Percentiles rank a stretch among this genome's conserved stretches.
phyloP scores from a whole-genome alignment of 2,329 filamentous ascomycete species.

The Pezizomycotina sp. region DNA sequence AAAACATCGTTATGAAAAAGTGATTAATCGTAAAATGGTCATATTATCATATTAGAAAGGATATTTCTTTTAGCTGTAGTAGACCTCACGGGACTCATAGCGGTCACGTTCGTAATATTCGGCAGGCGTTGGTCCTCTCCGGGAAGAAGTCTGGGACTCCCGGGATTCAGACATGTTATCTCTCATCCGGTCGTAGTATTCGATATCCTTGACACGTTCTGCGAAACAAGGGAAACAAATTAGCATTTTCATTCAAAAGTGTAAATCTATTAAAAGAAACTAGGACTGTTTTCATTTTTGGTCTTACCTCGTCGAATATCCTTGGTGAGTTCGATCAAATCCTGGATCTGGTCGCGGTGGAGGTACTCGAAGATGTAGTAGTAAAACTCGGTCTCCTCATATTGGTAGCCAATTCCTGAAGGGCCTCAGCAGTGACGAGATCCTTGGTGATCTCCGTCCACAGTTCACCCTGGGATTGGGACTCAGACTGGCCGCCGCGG shows the following conservation, averaged over 20 bases:
- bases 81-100: no score
- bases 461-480: conserved; percentile 37
- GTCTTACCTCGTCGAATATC: conserved; percentile 49
- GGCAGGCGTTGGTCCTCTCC: conserved; percentile 10
- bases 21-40: no score
- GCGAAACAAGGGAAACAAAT: conserved; percentile 3
- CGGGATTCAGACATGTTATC: conserved; percentile 16
- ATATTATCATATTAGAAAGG: no score
- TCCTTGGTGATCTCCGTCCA: conserved; percentile 98
- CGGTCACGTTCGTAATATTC: conserved; percentile 18
- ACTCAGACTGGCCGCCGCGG: conserved; percentile 15
- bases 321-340: conserved; percentile 67
- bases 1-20: no score
- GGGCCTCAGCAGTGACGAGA: conserved; percentile 68
- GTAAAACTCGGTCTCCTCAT: conserved; percentile 73
- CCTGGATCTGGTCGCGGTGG: conserved; percentile 65
- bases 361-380: conserved; percentile 91
- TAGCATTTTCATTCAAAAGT: conserved; percentile 3
- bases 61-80: no score
- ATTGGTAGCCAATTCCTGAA: conserved; percentile 74
- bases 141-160: no score
- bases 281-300: conserved; percentile 5
- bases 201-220: conserved; percentile 19
- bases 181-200: conserved; percentile 9
- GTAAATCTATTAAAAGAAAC: background rate